Evolutionary conservation across 2,329 filamentous ascomycete species (phyloP).

Genomic region (Fusarium chaquense): DNA sequence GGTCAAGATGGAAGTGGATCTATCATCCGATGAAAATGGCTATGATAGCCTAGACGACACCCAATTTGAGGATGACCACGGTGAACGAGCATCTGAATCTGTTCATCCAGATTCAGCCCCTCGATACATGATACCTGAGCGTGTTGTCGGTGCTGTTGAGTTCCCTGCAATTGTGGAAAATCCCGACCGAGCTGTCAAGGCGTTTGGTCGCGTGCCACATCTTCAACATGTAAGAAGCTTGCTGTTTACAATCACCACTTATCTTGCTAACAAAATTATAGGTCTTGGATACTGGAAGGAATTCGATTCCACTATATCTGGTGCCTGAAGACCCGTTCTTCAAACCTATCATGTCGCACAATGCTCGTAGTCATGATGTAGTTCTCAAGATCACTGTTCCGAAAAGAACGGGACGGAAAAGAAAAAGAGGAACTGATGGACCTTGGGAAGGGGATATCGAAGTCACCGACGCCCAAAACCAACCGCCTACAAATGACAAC

Average conservation of each 20-base stretch:
- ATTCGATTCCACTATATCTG: constrained; percentile 76
- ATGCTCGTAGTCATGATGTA: constrained; percentile 82
- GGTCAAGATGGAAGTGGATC: constrained; percentile 8
- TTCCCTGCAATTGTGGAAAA: constrained; percentile 59
- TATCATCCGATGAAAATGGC: constrained; percentile 39
- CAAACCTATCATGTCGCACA: constrained; percentile 81
- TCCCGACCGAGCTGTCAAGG: constrained; percentile 57
- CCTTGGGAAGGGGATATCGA: constrained; percentile 67
- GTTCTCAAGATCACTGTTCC: constrained; percentile 89
- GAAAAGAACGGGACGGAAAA: constrained; percentile 85
- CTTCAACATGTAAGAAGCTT: constrained; percentile 54
- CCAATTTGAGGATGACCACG: constrained; percentile 21
- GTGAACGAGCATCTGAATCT: constrained; percentile 5
- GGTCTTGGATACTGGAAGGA: constrained; percentile 62
- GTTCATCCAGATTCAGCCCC: constrained; percentile 47
- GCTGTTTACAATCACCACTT: background rate
- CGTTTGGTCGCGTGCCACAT: constrained; percentile 56
- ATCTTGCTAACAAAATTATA: constrained; percentile 40
- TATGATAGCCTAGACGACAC: constrained; percentile 40
- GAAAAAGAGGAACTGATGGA: constrained; percentile 80
- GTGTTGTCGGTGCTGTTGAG: constrained; percentile 57
- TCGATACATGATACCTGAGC: constrained; percentile 52
- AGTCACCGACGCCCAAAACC: constrained; percentile 44
- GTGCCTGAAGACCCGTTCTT: constrained; percentile 83
- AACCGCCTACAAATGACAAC: constrained; percentile 29